Evolutionary conservation across 2,329 filamentous ascomycete genomes (phyloP), one percentile per base, ranked within the genome.

Genomic region (Fusarium chuoi): DNA sequence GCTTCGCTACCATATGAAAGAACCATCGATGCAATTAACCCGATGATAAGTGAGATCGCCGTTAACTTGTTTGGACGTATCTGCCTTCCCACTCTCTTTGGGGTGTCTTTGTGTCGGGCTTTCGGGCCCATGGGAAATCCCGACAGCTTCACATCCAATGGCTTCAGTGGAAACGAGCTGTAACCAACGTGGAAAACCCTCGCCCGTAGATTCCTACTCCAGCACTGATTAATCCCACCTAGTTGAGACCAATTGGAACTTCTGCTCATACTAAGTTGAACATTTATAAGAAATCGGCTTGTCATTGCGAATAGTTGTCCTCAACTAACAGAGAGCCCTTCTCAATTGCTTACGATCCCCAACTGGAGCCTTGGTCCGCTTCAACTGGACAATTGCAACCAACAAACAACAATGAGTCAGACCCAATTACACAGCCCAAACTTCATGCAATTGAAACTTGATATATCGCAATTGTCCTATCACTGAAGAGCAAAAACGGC

Each of bases 331-430:
- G 13, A n/a, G 42, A 13, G 42, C 17, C n/a, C 5, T 45, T 26
- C 30, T 36, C 44, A 15, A 51, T 49, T 33, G 36, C 28, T 42
- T 28, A 14, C 20, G 33, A 24, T 22, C 22, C 15, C 15, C 22
- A 14, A 33, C 17, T 14, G 41, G 9, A 24, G 7, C 18, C 12
- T 8, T 44, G 28, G 20, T 14, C 33, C 7, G 18, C 28, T 22
- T 60, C 18, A 10, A 63, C 12, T 24, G 22, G 7, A 28, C 14
- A 51, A 38, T 24, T 26, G 18, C n/a, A 36, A 24, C n/a, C 39
- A 38, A 22, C n/a, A 39, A 63, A 11, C 42, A 22, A 14, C 6
- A 39, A 28, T 36, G 36, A 62, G 63, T 55, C 63, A 62, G 36
- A 18, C 4, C 28, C 35, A 22, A 20, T 17, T 33, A 30, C 41